phyloP scores from a whole-genome alignment of 1,284 basidiomycete species.

The Mycosarcoma mackinlayi region DNA sequence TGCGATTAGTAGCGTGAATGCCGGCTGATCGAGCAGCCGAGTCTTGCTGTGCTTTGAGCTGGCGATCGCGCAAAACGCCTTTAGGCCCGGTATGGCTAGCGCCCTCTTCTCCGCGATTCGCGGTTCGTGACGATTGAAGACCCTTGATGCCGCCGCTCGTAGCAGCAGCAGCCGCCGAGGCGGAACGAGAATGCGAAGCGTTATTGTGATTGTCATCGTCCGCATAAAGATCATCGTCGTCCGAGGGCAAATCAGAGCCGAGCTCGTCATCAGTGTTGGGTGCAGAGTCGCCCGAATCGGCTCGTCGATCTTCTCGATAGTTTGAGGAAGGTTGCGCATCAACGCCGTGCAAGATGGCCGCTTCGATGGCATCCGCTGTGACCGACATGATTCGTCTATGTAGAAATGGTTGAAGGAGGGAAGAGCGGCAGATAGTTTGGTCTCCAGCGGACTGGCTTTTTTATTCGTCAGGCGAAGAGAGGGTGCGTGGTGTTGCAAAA shows the following conservation, averaged over 20 bases:
- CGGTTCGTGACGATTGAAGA: conserved; percentile 14
- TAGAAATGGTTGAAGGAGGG: not conserved
- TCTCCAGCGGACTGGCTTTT: conserved; percentile 1
- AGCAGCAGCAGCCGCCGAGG: not conserved
- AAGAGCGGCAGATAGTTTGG: not conserved
- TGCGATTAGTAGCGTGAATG: conserved; percentile 30
- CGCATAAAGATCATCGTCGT: conserved; percentile 16
- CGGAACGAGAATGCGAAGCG: not conserved
- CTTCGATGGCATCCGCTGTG: conserved; percentile 39
- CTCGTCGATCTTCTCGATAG: conserved; percentile 37
- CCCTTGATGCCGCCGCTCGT: conserved; percentile 10
- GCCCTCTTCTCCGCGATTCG: conserved; percentile 26
- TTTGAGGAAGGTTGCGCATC: conserved; percentile 24
- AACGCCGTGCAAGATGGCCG: conserved; percentile 47
- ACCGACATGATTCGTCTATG: conserved; percentile 23
- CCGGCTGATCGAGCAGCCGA: conserved; percentile 13
- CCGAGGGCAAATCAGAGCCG: conserved; percentile 42
- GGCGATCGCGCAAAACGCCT: conserved; percentile 53
- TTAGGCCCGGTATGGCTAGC: conserved; percentile 58
- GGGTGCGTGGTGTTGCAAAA: not conserved
- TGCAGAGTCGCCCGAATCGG: conserved; percentile 18
- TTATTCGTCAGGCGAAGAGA: no score
- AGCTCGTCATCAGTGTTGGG: conserved; percentile 56
- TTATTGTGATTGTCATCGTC: conserved; percentile 25
- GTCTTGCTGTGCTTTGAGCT: conserved; percentile 27